phyloP scores from a whole-genome alignment of 31 red algal species.

The Asparagopsis taxiformis region DNA sequence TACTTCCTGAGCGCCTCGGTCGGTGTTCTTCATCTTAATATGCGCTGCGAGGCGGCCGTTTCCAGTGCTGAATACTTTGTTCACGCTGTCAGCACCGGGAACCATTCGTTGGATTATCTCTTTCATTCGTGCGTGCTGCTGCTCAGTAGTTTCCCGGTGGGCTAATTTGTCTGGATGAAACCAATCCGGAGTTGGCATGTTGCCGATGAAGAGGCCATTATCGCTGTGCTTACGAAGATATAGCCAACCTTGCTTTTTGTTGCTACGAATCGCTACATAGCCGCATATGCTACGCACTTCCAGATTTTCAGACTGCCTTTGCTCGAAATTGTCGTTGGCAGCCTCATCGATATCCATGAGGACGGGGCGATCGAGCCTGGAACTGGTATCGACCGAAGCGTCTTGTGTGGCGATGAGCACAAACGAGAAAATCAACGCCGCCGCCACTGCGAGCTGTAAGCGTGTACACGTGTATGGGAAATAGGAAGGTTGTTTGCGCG shows the following conservation, averaged over 20 bases:
- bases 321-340: background rate
- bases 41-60: constrained; percentile 39
- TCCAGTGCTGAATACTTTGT: constrained; percentile 42
- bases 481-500: too few species aligned
- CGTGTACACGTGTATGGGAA: too few species aligned
- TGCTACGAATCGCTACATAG: constrained; percentile 7
- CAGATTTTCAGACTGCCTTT: background rate
- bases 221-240: constrained; percentile 38
- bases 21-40: constrained; percentile 15
- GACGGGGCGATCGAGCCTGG: too few species aligned
- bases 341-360: background rate
- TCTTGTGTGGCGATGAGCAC: too few species aligned
- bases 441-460: too few species aligned
- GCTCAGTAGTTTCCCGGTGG: background rate
- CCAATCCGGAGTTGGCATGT: constrained; percentile 28
- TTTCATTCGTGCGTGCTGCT: constrained; percentile 18
- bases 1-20: background rate
- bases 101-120: constrained; percentile 19
- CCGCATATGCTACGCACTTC: constrained; percentile 25
- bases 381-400: too few species aligned
- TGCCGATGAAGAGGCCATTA: constrained; percentile 32
- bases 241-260: constrained; percentile 22
- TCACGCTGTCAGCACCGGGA: constrained; percentile 15
- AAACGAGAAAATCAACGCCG: too few species aligned
- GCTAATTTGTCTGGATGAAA: constrained; percentile 6